Evolutionary conservation across 306 rosid genomes (phyloP).

Genomic region (Quercus bicolor): DNA sequence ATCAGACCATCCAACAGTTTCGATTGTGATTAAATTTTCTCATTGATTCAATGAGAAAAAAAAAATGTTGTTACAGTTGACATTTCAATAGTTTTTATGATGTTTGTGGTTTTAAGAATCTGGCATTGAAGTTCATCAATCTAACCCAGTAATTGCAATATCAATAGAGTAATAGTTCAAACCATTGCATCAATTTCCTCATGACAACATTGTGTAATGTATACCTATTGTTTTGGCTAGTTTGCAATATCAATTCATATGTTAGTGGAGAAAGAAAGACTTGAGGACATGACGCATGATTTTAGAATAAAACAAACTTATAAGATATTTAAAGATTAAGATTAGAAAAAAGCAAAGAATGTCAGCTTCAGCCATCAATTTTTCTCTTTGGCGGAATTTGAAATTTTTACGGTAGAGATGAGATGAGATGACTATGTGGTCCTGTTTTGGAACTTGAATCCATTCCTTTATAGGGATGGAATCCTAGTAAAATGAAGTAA

Average conservation of each 20-base stretch:
- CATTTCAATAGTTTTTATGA: too few relatives aligned
- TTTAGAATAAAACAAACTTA: background rate
- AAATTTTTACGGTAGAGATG: slow-evolving; percentile 7
- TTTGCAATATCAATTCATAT: too few relatives aligned
- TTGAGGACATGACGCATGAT: background rate
- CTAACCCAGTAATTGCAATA: too few relatives aligned
- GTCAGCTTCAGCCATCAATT: slow-evolving; percentile 26
- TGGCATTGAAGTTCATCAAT: too few relatives aligned
- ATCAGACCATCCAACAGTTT: too few relatives aligned
- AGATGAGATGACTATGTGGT: slow-evolving; percentile 21
- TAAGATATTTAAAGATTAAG: background rate
- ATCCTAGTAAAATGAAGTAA: background rate
- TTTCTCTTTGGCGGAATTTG: background rate
- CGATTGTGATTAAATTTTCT: too few relatives aligned
- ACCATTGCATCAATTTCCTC: slow-evolving; percentile 12
- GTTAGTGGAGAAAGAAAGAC: background rate
- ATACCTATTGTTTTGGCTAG: background rate
- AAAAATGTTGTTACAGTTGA: too few relatives aligned
- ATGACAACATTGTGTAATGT: too few relatives aligned
- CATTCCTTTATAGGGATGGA: background rate
- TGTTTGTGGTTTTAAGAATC: too few relatives aligned
- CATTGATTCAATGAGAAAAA: too few relatives aligned
- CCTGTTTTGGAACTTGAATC: background rate
- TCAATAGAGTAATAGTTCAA: background rate
- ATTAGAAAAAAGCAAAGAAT: slow-evolving; percentile 3